A percentile compares a stretch with the other conserved stretches of the same genome.
These are phyloP conservation scores for Cucurbita pepo DNA, from an alignment of 306 rosid genomes.

Conservation along the genomic window DNA sequence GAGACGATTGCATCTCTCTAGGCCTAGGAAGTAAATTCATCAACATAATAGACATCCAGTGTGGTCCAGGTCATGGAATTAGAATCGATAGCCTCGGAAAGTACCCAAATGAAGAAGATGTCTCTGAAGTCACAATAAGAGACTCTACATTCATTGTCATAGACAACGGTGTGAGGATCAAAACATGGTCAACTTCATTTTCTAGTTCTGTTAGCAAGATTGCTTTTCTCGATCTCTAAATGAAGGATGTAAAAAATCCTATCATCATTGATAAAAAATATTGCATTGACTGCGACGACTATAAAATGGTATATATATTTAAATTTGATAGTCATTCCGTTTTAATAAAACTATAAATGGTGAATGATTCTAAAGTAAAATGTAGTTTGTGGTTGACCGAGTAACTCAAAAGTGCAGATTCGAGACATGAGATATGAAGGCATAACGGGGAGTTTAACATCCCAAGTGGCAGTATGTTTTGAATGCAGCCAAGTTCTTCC, in stretches of 20 bases:
- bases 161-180: conserved; percentile 18
- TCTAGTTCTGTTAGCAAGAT: conserved; percentile 5
- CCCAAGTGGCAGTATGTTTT: conserved; percentile 7
- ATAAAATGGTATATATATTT: neutral
- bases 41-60: neutral
- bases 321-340: neutral
- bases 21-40: conserved; percentile 6
- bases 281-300: neutral
- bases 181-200: conserved; percentile 12
- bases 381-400: neutral
- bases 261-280: conserved; percentile 26
- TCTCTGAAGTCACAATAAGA: neutral
- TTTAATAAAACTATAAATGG: neutral
- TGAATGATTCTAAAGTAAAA: neutral
- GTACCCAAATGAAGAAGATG: neutral
- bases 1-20: conserved; percentile 26
- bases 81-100: conserved; percentile 26
- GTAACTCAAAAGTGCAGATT: conserved; percentile 9
- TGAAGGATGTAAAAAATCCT: neutral
- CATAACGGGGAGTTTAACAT: conserved; percentile 16
- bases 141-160: conserved; percentile 12
- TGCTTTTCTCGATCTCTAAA: neutral
- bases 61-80: conserved; percentile 32
- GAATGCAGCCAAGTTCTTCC: conserved; percentile 13
- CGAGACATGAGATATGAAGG: conserved; percentile 4